Conservation (phyloP, 2,329 filamentous ascomycete genomes). For the Epichloe aotearoae region DNA sequence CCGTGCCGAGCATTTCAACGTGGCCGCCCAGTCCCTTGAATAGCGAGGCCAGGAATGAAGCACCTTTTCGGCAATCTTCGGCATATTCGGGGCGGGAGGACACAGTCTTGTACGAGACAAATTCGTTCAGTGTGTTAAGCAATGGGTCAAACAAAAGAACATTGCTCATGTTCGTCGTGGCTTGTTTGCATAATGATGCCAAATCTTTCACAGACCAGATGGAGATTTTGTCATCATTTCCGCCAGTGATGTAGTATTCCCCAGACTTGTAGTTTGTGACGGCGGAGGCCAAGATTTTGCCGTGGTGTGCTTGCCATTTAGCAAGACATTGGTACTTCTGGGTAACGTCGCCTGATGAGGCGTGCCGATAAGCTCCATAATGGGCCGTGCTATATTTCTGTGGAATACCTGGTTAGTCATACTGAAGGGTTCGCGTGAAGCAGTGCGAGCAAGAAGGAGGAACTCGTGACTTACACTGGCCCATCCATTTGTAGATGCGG, state of each 20-base stretch:
- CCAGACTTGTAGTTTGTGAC: constrained; percentile 56
- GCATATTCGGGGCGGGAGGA: constrained; percentile 77
- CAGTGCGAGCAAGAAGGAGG: accelerated
- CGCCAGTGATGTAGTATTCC: constrained; percentile 85
- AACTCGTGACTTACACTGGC: constrained; percentile 49
- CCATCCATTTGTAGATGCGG: constrained; percentile 77
- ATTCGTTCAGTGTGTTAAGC: constrained; percentile 64
- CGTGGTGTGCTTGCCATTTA: constrained; percentile 72
- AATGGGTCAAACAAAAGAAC: constrained; percentile 50
- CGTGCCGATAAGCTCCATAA: constrained; percentile 41
- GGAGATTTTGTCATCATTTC: constrained; percentile 79
- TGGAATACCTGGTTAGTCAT: constrained; percentile 2
- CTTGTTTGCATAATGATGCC: constrained; percentile 16
- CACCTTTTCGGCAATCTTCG: constrained; percentile 84
- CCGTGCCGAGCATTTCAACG: constrained; percentile 79
- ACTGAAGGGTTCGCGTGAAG: neutral
- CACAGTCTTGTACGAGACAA: constrained; percentile 84
- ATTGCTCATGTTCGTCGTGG: constrained; percentile 23
- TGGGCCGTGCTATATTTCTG: constrained; percentile 56
- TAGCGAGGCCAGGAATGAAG: constrained; percentile 76
- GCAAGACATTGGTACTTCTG: constrained; percentile 71
- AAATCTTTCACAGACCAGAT: constrained; percentile 63
- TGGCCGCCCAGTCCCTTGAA: constrained; percentile 87
- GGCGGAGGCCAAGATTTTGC: constrained; percentile 76
- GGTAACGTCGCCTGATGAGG: constrained; percentile 43